Conservation (phyloP, 1,139 yeast species). For the Candida mesenterica region DNA sequence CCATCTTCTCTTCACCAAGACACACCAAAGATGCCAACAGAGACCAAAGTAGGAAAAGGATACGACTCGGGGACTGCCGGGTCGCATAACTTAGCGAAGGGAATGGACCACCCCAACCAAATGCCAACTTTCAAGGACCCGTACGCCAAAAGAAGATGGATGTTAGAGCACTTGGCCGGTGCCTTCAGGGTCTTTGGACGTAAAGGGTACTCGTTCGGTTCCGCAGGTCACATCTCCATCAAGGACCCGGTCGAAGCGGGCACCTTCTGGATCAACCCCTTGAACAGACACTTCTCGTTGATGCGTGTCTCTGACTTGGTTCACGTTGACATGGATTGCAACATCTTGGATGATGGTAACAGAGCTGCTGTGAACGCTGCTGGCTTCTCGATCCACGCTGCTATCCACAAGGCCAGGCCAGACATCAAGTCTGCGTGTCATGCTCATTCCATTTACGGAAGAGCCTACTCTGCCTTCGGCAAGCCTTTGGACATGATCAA, state of each 20-base stretch:
- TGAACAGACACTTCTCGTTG: slow-evolving; percentile 69
- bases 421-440: slow-evolving; percentile 83
- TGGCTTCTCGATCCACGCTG: slow-evolving; percentile 78
- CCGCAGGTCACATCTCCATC: slow-evolving; percentile 79
- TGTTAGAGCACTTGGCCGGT: slow-evolving; percentile 75
- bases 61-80: slow-evolving; percentile 38
- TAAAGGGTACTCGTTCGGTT: slow-evolving; percentile 70
- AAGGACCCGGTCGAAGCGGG: slow-evolving; percentile 71
- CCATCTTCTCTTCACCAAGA: no score
- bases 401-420: slow-evolving; percentile 73
- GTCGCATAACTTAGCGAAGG: slow-evolving; percentile 50
- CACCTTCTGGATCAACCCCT: slow-evolving; percentile 80
- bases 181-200: slow-evolving; percentile 79
- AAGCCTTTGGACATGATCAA: slow-evolving; percentile 73
- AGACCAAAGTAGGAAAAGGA: slow-evolving; percentile 27
- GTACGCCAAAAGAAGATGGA: slow-evolving; percentile 56
- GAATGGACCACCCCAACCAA: slow-evolving; percentile 46
- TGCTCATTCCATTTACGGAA: slow-evolving; percentile 72
- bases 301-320: slow-evolving; percentile 74
- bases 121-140: slow-evolving; percentile 53
- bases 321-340: slow-evolving; percentile 70
- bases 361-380: slow-evolving; percentile 71
- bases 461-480: slow-evolving; percentile 73
- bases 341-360: slow-evolving; percentile 63
- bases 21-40: no score